Evolutionary conservation across 2,329 filamentous ascomycete species (phyloP), one percentile per base, ranked within the genome.

Genomic region (Trichoderma koningii): DNA sequence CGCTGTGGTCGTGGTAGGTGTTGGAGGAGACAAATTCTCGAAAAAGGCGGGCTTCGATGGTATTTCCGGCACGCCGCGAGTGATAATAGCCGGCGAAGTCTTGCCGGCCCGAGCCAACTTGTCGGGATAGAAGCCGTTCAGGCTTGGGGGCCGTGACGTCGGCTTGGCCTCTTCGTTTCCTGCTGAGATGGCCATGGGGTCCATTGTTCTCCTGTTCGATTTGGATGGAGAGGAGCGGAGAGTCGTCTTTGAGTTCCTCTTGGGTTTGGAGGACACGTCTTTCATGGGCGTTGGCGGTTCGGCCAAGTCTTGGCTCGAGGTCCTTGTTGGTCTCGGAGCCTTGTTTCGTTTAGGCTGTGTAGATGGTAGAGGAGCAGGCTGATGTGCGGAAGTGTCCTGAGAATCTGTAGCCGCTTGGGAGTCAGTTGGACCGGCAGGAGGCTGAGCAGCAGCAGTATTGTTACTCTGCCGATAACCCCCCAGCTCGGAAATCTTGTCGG

Each of bases 41-140:
- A 78, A 79, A 51, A 79, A 78, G 0, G 73, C 73, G 5, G 77
- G 74, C 45, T 75, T 76, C 1, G 72, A 66, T 5, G 78, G 74
- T 21, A 77, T 72, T 47, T 77, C 77, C 2, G 76, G 74, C 10
- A 78, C 72, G 10, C 69, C 70, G 23, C 73, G 71, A 42, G 69
- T 64, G 5, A 75, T 70, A 1, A 73, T 62, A 7, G 69, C 67
- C 5, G 70, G 65, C n/a, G 57, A 70, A 1, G 72, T 66, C 64
- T 76, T 78, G 1, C 73, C 65, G n/a, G 73, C 66, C 26, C 76
- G 72, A 19, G 68, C 66, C 23, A 75, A 68, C 67, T 77, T 79
- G n/a, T 80, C 78, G 26, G 74, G 72, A 21, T 73, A 69, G 15
- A 73, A 71, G 14, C 69, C 70, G 38, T 71, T 73, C 2, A 75